A percentile compares a stretch with the other conserved stretches of the same genome.
Conservation (phyloP, 768 basidiomycete species). For the Mycena venus region DNA sequence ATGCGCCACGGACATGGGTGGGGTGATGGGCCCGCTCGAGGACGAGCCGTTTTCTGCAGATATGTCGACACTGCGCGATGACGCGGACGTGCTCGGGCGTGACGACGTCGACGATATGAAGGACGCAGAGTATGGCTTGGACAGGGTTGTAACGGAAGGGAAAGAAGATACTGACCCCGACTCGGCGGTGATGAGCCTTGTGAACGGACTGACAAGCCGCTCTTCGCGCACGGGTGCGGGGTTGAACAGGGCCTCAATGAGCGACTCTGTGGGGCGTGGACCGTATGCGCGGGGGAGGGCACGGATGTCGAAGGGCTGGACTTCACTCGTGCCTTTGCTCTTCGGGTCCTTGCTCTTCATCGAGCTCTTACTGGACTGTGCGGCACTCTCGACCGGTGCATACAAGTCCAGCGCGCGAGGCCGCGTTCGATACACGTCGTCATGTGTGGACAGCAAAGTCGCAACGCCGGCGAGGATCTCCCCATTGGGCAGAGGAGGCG, state of each 20-base stretch:
- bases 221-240: slow-evolving; percentile 65
- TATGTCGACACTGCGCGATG: background rate
- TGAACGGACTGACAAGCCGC: slow-evolving; percentile 57
- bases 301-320: slow-evolving; percentile 50
- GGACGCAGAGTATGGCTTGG: background rate
- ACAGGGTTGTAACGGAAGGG: background rate
- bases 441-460: slow-evolving; percentile 57
- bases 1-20: background rate
- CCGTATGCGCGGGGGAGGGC: slow-evolving; percentile 68
- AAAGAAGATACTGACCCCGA: slow-evolving; percentile 2
- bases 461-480: slow-evolving; percentile 81
- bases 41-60: slow-evolving; percentile 2
- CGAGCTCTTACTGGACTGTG: background rate
- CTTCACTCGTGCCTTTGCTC: background rate
- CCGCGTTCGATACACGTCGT: slow-evolving; percentile 66
- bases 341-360: slow-evolving; percentile 18
- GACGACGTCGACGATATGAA: slow-evolving; percentile 11
- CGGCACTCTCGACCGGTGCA: slow-evolving; percentile 20
- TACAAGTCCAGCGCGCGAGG: slow-evolving; percentile 65
- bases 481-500: slow-evolving; percentile 79
- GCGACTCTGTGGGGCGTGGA: slow-evolving; percentile 74
- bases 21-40: background rate
- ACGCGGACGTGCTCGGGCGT: slow-evolving; percentile 18
- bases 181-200: slow-evolving; percentile 33
- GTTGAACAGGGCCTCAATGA: slow-evolving; percentile 88